phyloP scores from a whole-genome alignment of 2,329 filamentous ascomycete genomes.

The Exophiala aquamarina region DNA sequence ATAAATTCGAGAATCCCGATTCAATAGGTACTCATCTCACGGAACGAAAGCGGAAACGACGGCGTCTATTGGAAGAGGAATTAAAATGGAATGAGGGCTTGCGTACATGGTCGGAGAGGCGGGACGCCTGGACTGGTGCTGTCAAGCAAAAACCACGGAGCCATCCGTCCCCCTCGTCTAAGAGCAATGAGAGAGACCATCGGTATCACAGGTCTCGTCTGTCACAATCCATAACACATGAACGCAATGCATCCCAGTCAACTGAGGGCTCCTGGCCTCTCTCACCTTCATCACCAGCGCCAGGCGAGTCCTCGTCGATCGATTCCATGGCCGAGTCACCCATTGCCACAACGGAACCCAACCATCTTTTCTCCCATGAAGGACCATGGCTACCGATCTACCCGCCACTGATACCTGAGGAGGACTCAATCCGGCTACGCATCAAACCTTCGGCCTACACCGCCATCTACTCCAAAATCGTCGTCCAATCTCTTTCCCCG shows the following conservation, averaged over 20 bases:
- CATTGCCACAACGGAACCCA: constrained; percentile 42
- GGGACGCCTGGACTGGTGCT: constrained; percentile 85
- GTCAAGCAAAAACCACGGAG: constrained; percentile 36
- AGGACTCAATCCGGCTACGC: constrained; percentile 73
- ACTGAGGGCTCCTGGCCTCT: background rate
- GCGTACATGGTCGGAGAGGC: constrained; percentile 72
- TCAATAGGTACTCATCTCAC: constrained; percentile 41
- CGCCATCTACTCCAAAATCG: constrained; percentile 86
- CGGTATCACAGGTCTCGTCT: constrained; percentile 10
- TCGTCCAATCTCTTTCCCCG: constrained; percentile 75
- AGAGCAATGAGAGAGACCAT: background rate
- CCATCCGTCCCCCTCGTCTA: constrained; percentile 1
- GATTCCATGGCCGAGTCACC: constrained; percentile 20
- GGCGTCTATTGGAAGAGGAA: constrained; percentile 62
- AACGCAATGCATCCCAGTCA: background rate
- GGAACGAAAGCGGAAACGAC: constrained; percentile 56
- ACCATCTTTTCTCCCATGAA: constrained; percentile 38
- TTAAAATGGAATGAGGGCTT: constrained; percentile 78
- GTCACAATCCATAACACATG: constrained; percentile 6
- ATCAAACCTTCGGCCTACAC: constrained; percentile 74
- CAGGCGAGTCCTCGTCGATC: constrained; percentile 5
- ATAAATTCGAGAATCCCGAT: constrained; percentile 43
- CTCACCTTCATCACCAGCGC: background rate
- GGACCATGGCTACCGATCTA: constrained; percentile 71
- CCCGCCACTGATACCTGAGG: constrained; percentile 68